Percentiles rank a stretch among this genome's conserved stretches.
These are phyloP conservation scores for Cyclotella kingstonii DNA, from an alignment of 108 stramenopile species.

Conservation along the genomic window DNA sequence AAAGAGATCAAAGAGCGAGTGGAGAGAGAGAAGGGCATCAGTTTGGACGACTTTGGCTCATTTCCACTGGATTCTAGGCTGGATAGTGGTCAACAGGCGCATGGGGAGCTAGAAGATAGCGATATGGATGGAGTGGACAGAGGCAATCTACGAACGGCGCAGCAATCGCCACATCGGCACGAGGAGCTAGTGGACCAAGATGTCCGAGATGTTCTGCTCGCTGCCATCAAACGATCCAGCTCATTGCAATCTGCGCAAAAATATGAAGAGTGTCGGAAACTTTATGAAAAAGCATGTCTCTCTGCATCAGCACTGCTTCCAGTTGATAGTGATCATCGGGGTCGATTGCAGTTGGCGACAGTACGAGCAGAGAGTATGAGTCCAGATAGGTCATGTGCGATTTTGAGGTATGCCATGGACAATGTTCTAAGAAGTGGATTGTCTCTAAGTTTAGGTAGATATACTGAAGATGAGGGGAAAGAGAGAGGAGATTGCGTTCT, in stretches of 20 bases:
- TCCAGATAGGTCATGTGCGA: constrained; percentile 77
- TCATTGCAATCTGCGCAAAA: constrained; percentile 43
- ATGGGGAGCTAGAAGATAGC: not conserved
- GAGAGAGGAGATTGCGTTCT: constrained; percentile 80
- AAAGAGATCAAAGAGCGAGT: constrained; percentile 32
- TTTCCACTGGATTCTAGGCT: too few relatives aligned
- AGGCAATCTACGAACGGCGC: too few relatives aligned
- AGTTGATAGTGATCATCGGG: constrained; percentile 90
- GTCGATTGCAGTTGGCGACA: constrained; percentile 69
- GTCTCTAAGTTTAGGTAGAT: constrained; percentile 38
- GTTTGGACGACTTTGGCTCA: constrained; percentile 24
- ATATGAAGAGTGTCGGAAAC: constrained; percentile 54
- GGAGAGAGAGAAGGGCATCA: constrained; percentile 26
- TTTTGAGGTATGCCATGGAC: constrained; percentile 85
- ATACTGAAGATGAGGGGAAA: constrained; percentile 42
- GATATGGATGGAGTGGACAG: constrained; percentile 8
- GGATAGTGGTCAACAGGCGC: too few relatives aligned
- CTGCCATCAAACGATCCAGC: constrained; percentile 63
- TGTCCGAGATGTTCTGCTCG: constrained; percentile 73
- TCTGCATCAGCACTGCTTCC: constrained; percentile 74
- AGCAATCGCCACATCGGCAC: constrained; percentile 52
- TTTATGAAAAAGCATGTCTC: constrained; percentile 75
- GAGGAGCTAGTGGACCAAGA: constrained; percentile 88
- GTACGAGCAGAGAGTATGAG: constrained; percentile 76
- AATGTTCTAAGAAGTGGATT: constrained; percentile 77